Evolutionary conservation across 2,329 filamentous ascomycete species (phyloP), one percentile per base, ranked within the genome.

Genomic region (Aspergillus sp.): DNA sequence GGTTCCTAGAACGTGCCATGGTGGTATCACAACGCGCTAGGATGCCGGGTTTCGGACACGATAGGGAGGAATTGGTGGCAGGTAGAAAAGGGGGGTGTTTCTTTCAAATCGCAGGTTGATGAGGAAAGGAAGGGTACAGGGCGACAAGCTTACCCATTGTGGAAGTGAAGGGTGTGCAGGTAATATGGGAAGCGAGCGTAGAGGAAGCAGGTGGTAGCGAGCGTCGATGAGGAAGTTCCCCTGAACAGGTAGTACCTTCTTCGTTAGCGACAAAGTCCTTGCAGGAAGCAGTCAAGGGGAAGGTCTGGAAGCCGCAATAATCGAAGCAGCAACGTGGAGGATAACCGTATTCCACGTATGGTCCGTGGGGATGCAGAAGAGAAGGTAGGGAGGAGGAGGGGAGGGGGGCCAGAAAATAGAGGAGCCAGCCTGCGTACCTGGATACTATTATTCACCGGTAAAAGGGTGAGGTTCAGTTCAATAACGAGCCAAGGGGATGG

Each of bases 61-160:
- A 32, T 17, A 36, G 41, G 19, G 36, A 36, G 36, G 32, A 55
- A 47, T 36, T 41, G 55, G 25, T 32, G 45, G 54, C 49, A 47
- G 57, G 36, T 55, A n/a, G 55, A 52, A 53, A 32, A 45, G 47
- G 56, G 57, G 38, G 50, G 17, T 1, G 23, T 45, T 5, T 36
- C 32, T 23, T 57, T 38, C 28, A 41, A 19, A 61, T 52, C 54
- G 59, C 58, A 58, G 60, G 57, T 57, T 48, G 57, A 48, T 38
- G 39, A 49, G 38, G 59, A 55, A 50, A 59, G 58, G 56, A 50
- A 50, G 47, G 54, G 53, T 41, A 45, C 53, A 57, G 59, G 55
- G 56, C 64, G 63, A 60, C 43, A 57, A 65, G 72, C 75, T 76
- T 78, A 78, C 75, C 76, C 75, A 78, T 78, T 71, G 64, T 68